Evolutionary conservation across 1,139 yeast species (phyloP).

Genomic region (Candida tropicalis): DNA sequence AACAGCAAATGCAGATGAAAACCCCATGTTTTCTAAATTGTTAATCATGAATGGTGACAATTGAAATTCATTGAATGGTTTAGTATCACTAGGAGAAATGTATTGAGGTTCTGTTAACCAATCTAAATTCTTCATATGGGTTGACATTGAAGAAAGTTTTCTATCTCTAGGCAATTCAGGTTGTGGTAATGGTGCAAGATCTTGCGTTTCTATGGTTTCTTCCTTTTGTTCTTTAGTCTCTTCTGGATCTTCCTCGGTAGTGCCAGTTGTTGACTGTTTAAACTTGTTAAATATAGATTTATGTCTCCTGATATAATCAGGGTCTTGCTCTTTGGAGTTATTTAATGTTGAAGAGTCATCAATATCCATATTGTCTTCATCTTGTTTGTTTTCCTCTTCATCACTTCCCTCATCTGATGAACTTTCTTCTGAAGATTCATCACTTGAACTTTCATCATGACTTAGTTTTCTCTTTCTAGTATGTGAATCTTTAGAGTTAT

Average conservation of each 20-base stretch:
- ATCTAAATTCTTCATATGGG: constrained; percentile 47
- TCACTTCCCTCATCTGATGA: constrained; percentile 15
- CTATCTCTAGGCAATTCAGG: constrained; percentile 63
- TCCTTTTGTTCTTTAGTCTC: constrained; percentile 19
- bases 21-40: constrained; percentile 51
- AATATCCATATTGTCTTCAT: constrained; percentile 13
- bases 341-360: constrained; percentile 9
- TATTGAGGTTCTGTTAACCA: constrained; percentile 74
- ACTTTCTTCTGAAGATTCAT: constrained; percentile 10
- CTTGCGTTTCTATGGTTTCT: constrained; percentile 41
- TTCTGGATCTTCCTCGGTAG: constrained; percentile 8
- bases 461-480: constrained; percentile 23
- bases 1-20: constrained; percentile 70
- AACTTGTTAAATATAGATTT: constrained; percentile 32
- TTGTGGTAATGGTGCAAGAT: constrained; percentile 81
- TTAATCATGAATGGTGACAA: constrained; percentile 42
- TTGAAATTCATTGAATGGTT: constrained; percentile 46
- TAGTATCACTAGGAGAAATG: constrained; percentile 45
- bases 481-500: background rate
- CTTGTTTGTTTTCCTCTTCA: constrained; percentile 15
- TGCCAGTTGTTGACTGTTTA: constrained; percentile 20
- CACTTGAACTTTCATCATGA: constrained; percentile 9
- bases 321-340: constrained; percentile 16
- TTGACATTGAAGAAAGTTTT: constrained; percentile 39
- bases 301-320: constrained; percentile 33